A percentile compares a stretch with the other conserved stretches of the same genome.
Conservation (phyloP, 2,329 filamentous ascomycete species). For the Claviceps humidiphila region DNA sequence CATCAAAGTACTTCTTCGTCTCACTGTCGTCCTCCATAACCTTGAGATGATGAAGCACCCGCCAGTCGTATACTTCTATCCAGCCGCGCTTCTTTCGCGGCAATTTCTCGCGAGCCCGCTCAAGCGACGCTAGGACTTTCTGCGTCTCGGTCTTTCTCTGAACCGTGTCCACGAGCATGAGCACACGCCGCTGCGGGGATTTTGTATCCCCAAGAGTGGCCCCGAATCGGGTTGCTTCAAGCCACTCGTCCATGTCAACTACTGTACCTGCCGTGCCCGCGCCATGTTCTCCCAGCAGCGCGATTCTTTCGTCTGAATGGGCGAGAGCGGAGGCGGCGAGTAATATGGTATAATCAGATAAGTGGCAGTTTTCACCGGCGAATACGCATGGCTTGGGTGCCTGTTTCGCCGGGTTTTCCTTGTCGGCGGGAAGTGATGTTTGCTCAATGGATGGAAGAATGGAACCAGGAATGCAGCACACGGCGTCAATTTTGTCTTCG, state of each 20-base stretch:
- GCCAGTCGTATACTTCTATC: slow-evolving; percentile 35
- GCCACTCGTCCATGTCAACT: slow-evolving; percentile 23
- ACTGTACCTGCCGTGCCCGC: slow-evolving; percentile 23
- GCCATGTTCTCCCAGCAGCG: slow-evolving; percentile 29
- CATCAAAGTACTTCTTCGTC: slow-evolving; percentile 19
- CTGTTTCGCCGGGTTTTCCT: not conserved
- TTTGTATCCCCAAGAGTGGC: not conserved
- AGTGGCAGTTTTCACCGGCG: slow-evolving; percentile 21
- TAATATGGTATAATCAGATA: slow-evolving; percentile 25
- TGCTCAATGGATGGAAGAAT: not conserved
- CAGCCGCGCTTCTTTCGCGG: slow-evolving; percentile 19
- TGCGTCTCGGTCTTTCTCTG: slow-evolving; percentile 17
- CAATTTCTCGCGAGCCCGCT: slow-evolving; percentile 15
- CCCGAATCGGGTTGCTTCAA: slow-evolving; percentile 5
- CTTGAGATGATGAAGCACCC: slow-evolving; percentile 27
- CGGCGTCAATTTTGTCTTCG: not conserved
- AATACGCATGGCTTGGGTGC: slow-evolving; percentile 17
- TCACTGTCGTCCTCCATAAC: slow-evolving; percentile 23
- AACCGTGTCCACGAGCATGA: slow-evolving; percentile 29
- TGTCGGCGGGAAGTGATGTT: not conserved
- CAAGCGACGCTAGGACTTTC: slow-evolving; percentile 20
- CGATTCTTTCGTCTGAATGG: slow-evolving; percentile 22
- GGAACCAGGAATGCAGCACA: not conserved
- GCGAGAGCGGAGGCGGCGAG: slow-evolving; percentile 28
- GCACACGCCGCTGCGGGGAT: not conserved